Evolutionary conservation across 2,329 filamentous ascomycete genomes (phyloP), one percentile per base, ranked within the genome.

Genomic region (Huntiella decipiens): DNA sequence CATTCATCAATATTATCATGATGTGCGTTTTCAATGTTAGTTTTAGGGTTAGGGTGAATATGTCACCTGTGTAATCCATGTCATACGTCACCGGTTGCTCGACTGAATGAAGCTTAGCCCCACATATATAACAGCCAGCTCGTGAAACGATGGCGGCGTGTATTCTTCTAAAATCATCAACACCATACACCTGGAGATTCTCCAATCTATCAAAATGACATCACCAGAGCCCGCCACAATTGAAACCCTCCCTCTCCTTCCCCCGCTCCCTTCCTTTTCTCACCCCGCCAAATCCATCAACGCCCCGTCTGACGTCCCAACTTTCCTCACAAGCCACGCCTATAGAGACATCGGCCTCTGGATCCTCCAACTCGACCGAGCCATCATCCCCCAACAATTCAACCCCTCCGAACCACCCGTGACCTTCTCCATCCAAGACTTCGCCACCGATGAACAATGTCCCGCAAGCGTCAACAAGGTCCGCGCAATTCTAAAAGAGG

Each of bases 331-430:
- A 6, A 86, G 83, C 42, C 74, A 73, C 53, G 91, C 85, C 38
- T 95, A 96, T 63, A 72, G 76, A 49, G 85, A 95, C 57, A 82
- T 98, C 45, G 81, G 84, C 60, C 71, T 74, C 40, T 96, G 94
- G 59, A 66, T 96, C 40, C 69, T 93, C 53, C 91, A 96, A 63
- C 76, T 98, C 42, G 96, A 94, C 60, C 76, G 79, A 48, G 73
- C 87, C 8, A 75, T 96, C 63, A 82, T 88, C 53, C 87, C 88
- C 0, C 67, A 74, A 15, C 77, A 70, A 53, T 52, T 43, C 36
- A 36, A 37, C 7, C 40, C 46, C 2, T 13, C 22, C 32, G 44
- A 51, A 38, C 28, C 31, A 22, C 17, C 12, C 22, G 4, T 43
- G 4, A 31, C 32, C 15, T 41, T 41, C 19, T 13, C 8, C 3